A percentile compares a stretch with the other conserved stretches of the same genome.
phyloP scores from a whole-genome alignment of 2,329 filamentous ascomycete genomes.

The Periconia sp. region DNA sequence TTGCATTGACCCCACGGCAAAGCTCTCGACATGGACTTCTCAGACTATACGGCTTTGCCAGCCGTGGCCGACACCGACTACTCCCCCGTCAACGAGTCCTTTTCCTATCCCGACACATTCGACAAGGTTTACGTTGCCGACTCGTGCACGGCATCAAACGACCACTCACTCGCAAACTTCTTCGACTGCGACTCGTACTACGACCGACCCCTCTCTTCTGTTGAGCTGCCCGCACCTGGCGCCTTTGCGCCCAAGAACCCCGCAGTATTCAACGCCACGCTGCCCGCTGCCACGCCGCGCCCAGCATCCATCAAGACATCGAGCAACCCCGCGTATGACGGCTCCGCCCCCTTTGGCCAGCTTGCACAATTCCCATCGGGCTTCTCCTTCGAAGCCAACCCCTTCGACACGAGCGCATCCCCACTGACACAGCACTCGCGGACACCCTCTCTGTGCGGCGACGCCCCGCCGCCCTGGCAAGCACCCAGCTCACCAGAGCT shows the following conservation, averaged over 20 bases:
- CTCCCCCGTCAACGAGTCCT: conserved; percentile 28
- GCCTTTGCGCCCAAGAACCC: conserved; percentile 23
- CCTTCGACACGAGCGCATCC: conserved; percentile 23
- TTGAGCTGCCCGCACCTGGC: too few relatives aligned
- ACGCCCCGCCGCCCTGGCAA: conserved; percentile 18
- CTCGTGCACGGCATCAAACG: conserved; percentile 25
- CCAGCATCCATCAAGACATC: conserved; percentile 15
- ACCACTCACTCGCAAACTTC: conserved; percentile 34
- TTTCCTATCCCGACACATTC: conserved; percentile 29
- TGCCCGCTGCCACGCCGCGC: conserved; percentile 20
- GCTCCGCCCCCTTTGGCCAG: conserved; percentile 27
- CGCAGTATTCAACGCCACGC: conserved; percentile 25
- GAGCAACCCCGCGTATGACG: conserved; percentile 25
- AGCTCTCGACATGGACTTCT: conserved; percentile 36
- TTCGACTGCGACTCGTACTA: conserved; percentile 35
- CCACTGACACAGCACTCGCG: conserved; percentile 27
- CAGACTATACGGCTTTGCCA: conserved; percentile 21
- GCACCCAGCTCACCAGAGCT: conserved; percentile 24
- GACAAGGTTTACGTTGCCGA: conserved; percentile 33
- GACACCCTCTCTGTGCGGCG: conserved; percentile 42
- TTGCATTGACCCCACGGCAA: too few relatives aligned
- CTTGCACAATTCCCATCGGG: conserved; percentile 21
- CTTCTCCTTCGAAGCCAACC: conserved; percentile 26
- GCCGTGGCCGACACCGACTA: conserved; percentile 30
- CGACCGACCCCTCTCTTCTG: conserved; percentile 30